phyloP scores from a whole-genome alignment of 1,284 basidiomycete species.

The Pascua sp. region DNA sequence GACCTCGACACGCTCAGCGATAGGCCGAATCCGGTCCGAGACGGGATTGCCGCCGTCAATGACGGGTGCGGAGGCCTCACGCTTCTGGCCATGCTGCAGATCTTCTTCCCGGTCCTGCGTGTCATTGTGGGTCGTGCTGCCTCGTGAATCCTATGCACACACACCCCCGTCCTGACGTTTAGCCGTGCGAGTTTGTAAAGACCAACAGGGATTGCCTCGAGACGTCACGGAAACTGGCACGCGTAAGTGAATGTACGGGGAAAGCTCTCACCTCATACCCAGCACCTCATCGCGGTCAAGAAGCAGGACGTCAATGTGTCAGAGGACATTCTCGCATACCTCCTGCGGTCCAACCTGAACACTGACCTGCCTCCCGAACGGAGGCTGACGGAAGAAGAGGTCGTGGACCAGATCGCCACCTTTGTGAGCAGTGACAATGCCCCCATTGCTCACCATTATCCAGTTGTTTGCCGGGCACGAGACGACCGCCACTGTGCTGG shows the following conservation, averaged over 20 bases:
- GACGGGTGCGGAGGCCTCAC: not conserved
- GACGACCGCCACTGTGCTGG: constrained; percentile 66
- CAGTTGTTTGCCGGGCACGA: constrained; percentile 60
- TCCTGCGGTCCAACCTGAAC: constrained; percentile 62
- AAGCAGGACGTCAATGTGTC: not conserved
- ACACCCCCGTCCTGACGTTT: too few relatives aligned
- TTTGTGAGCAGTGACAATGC: constrained; percentile 53
- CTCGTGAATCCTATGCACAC: too few relatives aligned
- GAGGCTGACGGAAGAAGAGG: constrained; percentile 62
- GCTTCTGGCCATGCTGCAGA: constrained; percentile 57
- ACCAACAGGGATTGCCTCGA: too few relatives aligned
- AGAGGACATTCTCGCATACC: constrained; percentile 47
- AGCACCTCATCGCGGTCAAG: too few relatives aligned
- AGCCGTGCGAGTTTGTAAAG: too few relatives aligned
- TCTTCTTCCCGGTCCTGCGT: constrained; percentile 40
- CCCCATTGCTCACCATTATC: too few relatives aligned
- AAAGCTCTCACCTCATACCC: too few relatives aligned
- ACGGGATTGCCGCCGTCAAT: constrained; percentile 14
- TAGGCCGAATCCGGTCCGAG: constrained; percentile 49
- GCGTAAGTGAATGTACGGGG: too few relatives aligned
- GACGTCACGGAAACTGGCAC: too few relatives aligned
- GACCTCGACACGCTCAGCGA: constrained; percentile 49
- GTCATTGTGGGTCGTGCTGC: constrained; percentile 29
- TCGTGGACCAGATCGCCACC: constrained; percentile 70
- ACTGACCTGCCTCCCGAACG: constrained; percentile 56